phyloP scores from a whole-genome alignment of 345 rosid species.

The Streptanthus diversifolius region DNA sequence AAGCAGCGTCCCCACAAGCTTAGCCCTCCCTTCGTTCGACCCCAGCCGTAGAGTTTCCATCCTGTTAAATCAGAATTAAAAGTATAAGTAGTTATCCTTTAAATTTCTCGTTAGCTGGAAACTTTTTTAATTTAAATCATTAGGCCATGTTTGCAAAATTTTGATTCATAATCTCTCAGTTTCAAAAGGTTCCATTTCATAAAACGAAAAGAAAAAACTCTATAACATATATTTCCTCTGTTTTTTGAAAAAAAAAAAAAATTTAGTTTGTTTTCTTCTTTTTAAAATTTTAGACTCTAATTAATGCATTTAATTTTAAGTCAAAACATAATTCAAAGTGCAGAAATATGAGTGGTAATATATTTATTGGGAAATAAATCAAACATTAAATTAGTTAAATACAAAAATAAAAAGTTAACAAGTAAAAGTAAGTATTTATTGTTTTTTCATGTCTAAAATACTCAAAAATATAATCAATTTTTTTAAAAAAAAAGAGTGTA shows the following conservation, averaged over 20 bases:
- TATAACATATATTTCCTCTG: neutral
- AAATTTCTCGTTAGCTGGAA: neutral
- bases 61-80: slow-evolving; percentile 15
- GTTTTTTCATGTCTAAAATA: too few species aligned
- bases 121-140: neutral
- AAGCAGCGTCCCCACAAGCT: slow-evolving; percentile 41
- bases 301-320: too few species aligned
- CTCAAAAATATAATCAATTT: neutral
- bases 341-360: too few species aligned
- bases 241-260: neutral
- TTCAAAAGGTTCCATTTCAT: neutral
- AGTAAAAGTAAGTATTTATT: too few species aligned
- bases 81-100: neutral
- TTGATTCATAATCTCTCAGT: neutral
- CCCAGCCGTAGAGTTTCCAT: slow-evolving; percentile 39
- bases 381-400: too few species aligned
- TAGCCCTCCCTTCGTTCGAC: slow-evolving; percentile 45
- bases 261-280: too few species aligned
- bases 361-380: neutral
- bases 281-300: too few species aligned
- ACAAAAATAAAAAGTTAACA: too few species aligned
- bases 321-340: too few species aligned
- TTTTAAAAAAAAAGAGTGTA: neutral
- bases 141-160: neutral
- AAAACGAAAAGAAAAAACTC: neutral